Evolutionary conservation across 441 rosid genomes (phyloP).

Genomic region (Macaranga tanarius): DNA sequence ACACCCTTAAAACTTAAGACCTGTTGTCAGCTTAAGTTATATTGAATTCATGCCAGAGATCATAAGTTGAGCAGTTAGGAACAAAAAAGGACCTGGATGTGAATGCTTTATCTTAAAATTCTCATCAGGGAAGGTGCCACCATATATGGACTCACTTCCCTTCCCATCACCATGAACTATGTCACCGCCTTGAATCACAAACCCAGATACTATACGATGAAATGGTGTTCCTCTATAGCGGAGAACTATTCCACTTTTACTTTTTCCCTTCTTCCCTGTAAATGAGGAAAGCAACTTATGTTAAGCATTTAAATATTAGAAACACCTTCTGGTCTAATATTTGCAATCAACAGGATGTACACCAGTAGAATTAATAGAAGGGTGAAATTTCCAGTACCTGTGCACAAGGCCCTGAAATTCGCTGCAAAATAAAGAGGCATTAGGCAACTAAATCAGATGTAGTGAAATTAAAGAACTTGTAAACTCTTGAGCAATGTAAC

Average conservation of each 20-base stretch:
- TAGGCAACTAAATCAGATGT: constrained; percentile 14
- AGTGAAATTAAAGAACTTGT: neutral
- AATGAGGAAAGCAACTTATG: neutral
- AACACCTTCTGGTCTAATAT: neutral
- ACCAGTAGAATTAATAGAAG: constrained; percentile 7
- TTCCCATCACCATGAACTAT: constrained; percentile 64
- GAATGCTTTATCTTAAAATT: constrained; percentile 81
- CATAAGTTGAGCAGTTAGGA: neutral
- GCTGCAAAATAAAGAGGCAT: constrained; percentile 49
- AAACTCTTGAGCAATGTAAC: neutral
- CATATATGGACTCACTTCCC: constrained; percentile 77
- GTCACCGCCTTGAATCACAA: constrained; percentile 94
- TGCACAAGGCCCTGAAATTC: constrained; percentile 91
- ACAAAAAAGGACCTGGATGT: constrained; percentile 62
- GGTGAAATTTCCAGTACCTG: constrained; percentile 49
- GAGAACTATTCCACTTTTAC: constrained; percentile 56
- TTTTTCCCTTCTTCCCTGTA: constrained; percentile 71
- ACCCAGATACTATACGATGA: constrained; percentile 93
- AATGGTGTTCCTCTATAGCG: constrained; percentile 78
- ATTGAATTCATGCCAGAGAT: neutral
- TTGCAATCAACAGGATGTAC: neutral
- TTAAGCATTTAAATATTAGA: constrained; percentile 2
- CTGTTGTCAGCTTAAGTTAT: neutral
- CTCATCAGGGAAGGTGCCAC: constrained; percentile 80
- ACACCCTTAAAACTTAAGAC: neutral